phyloP scores from a whole-genome alignment of 2,329 filamentous ascomycete genomes.

The Talaromyces sp. region DNA sequence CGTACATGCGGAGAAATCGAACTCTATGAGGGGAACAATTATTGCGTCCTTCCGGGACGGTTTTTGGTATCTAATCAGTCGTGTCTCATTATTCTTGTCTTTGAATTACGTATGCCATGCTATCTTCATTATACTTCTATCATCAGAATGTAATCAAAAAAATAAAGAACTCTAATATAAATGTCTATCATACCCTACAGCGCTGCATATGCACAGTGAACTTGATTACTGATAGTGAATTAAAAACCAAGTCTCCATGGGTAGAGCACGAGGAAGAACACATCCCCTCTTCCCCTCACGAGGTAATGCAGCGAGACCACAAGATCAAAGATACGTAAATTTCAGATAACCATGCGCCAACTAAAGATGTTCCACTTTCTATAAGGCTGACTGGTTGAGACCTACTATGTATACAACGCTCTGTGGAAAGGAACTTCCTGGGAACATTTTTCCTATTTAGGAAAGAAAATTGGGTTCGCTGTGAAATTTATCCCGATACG shows the following conservation, averaged over 20 bases:
- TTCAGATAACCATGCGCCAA: not conserved
- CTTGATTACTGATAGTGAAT: too few relatives aligned
- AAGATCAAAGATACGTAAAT: not conserved
- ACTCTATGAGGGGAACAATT: not conserved
- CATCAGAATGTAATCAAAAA: too few relatives aligned
- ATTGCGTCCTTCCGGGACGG: not conserved
- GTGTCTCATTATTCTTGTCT: too few relatives aligned
- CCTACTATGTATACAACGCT: too few relatives aligned
- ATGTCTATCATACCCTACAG: too few relatives aligned
- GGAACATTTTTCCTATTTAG: constrained; percentile 15
- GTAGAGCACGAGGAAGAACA: not conserved
- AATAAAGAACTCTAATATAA: too few relatives aligned
- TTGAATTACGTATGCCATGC: too few relatives aligned
- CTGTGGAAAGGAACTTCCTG: not conserved
- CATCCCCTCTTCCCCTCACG: not conserved
- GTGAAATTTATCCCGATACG: constrained; percentile 3
- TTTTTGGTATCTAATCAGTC: not conserved
- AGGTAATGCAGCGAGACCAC: not conserved
- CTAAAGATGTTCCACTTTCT: not conserved
- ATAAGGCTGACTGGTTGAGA: not conserved
- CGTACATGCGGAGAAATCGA: not conserved
- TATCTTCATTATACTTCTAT: too few relatives aligned
- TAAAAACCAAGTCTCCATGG: not conserved
- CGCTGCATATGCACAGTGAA: too few relatives aligned
- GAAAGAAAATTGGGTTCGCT: constrained; percentile 3